Base-by-base conservation (phyloP, 73 alveolate genomes). In the Paramecium pentaurelia region DNA sequence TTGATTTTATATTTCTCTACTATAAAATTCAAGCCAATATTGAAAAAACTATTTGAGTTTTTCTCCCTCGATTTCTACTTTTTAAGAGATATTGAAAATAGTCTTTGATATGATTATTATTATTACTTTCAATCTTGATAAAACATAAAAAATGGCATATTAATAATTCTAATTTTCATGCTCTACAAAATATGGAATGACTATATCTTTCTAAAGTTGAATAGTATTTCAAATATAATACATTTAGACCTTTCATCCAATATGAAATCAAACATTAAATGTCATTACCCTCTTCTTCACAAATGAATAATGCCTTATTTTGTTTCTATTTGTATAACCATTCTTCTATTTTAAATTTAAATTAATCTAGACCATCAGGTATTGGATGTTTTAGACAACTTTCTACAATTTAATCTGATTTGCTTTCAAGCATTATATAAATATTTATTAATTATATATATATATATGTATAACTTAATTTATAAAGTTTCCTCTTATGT, bases 1-100 rank as follows among this genome's bases (percentile, higher is more conserved):
- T 27, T 47, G 38, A 80, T 80, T 80, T 22, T 45, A 25, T 44
- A 80, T 11, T 80, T 80, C 91, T 25, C 91, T 5, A 2, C 75
- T 27, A 27, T 28, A 40, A 25, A 80, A 28, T 45, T 80, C 44
- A 10, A 80, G 34, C 91, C 91, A 80, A 20, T 80, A 80, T 25
- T 40, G 28, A 80, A 80, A 80, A 28, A 32, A 80, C 73, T 80
- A 47, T 36, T 80, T 80, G n/a, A 80, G n/a, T 80, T 80, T 80
- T 20, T 80, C 71, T 2, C 91, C 91, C 25, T 80, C 91, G n/a
- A 80, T 44, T 45, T 80, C 91, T n/a, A 80, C 91, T 36, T 80
- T 80, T 49, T 80, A 80, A 22, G 47, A 38, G 27, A 80, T 80
- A 18, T 44, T 80, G 16, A 80, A 80, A 34, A 73, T 73, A 2